Conservation (phyloP, 345 rosid genomes). For the Hibiscus trionum region DNA sequence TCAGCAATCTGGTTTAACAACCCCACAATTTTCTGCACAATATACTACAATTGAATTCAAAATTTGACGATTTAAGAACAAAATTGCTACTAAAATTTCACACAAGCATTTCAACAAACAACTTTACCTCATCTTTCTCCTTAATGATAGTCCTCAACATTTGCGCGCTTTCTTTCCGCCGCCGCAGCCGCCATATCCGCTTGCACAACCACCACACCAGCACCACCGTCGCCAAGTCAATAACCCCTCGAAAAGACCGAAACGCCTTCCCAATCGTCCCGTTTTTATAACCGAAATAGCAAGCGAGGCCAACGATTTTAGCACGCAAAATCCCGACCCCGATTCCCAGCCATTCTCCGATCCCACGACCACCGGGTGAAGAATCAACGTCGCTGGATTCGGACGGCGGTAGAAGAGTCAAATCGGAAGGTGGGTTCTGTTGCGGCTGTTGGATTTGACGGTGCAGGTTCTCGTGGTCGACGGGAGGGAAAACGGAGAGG, state of each 20-base stretch:
- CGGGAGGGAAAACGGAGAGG: conserved; percentile 37
- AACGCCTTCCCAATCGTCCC: conserved; percentile 1
- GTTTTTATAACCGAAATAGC: conserved; percentile 1
- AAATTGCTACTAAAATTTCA: not conserved
- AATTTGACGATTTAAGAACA: not conserved
- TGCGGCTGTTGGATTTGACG: conserved; percentile 13
- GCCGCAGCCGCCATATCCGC: conserved; percentile 20
- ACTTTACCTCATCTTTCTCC: conserved; percentile 41
- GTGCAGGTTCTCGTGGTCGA: conserved; percentile 43
- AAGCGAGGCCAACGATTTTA: conserved; percentile 16
- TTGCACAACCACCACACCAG: conserved; percentile 39
- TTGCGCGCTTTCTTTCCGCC: conserved; percentile 11
- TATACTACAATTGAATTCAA: not conserved
- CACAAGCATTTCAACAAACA: conserved; percentile 26
- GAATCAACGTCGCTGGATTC: not conserved
- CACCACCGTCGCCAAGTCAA: conserved; percentile 21
- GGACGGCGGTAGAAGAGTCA: not conserved
- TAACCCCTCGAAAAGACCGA: conserved; percentile 17
- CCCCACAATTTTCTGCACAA: conserved; percentile 39
- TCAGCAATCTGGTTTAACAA: conserved; percentile 49
- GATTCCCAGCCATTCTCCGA: conserved; percentile 25
- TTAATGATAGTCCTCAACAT: conserved; percentile 25
- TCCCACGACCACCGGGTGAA: not conserved
- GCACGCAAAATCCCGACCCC: conserved; percentile 23
- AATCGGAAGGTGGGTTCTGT: not conserved